Evolutionary conservation across 2,329 filamentous ascomycete genomes (phyloP).

Genomic region (Aspergillus calidoustus): DNA sequence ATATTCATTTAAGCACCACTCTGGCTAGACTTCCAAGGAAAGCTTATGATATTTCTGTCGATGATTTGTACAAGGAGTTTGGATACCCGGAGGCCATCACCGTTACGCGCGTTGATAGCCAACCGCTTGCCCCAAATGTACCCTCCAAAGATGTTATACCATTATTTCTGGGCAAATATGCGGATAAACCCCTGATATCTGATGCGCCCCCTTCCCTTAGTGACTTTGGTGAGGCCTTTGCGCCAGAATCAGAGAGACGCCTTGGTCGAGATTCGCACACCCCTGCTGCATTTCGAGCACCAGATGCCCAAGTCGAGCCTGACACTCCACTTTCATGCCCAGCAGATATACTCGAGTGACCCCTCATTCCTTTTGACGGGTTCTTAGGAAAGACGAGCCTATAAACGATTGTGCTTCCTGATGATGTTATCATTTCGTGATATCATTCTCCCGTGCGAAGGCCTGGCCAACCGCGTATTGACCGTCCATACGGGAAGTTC

Average conservation of each 20-base stretch:
- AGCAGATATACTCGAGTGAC: slow-evolving; percentile 36
- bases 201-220: slow-evolving; percentile 2
- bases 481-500: background rate
- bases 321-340: slow-evolving; percentile 37
- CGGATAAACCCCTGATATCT: background rate
- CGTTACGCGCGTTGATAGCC: background rate
- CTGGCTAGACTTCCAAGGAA: background rate
- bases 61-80: slow-evolving; percentile 1
- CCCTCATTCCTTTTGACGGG: too few species aligned
- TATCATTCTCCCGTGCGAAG: too few species aligned
- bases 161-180: background rate
- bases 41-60: background rate
- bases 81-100: background rate
- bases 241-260: background rate
- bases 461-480: too few species aligned
- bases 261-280: slow-evolving; percentile 31
- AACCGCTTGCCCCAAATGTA: slow-evolving; percentile 12
- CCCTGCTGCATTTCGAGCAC: slow-evolving; percentile 37
- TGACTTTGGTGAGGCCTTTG: slow-evolving; percentile 15
- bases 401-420: too few species aligned
- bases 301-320: slow-evolving; percentile 44
- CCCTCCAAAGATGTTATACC: background rate
- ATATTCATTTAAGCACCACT: slow-evolving; percentile 11
- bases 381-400: too few species aligned
- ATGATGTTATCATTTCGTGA: too few species aligned